These are phyloP conservation scores for Fusarium lateritium DNA, from an alignment of 2,329 filamentous ascomycete genomes.

Conservation along the genomic window DNA sequence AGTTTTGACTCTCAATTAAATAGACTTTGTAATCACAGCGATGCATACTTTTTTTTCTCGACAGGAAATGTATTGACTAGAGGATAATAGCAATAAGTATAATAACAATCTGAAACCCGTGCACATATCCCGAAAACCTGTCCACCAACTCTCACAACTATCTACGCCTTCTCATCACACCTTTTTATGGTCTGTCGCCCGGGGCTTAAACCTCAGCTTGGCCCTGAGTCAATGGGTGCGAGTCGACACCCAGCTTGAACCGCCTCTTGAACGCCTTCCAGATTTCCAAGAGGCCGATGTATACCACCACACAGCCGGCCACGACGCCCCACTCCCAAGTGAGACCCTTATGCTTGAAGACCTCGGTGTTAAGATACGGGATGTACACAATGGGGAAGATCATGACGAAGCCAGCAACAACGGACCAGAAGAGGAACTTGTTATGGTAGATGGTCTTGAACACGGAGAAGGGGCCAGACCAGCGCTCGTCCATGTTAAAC, in stretches of 20 bases:
- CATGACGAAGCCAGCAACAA: constrained; percentile 71
- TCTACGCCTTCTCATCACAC: not conserved
- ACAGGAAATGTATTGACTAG: constrained; percentile 50
- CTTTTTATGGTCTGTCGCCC: not conserved
- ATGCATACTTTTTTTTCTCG: constrained; percentile 31
- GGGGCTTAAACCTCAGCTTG: constrained; percentile 39
- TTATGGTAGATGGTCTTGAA: constrained; percentile 77
- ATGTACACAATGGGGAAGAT: constrained; percentile 78
- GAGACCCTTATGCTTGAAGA: constrained; percentile 79
- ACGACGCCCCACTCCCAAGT: constrained; percentile 82
- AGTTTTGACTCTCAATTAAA: constrained; percentile 27
- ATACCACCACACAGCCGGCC: constrained; percentile 69
- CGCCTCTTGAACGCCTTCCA: constrained; percentile 79
- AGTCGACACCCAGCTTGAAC: constrained; percentile 55
- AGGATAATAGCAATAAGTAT: constrained; percentile 51
- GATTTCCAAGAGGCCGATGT: constrained; percentile 73
- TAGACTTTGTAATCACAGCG: constrained; percentile 45
- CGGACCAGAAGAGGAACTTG: constrained; percentile 76
- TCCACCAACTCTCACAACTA: constrained; percentile 33
- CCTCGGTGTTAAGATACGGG: constrained; percentile 73
- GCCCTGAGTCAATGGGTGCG: constrained; percentile 35
- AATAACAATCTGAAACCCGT: constrained; percentile 48
- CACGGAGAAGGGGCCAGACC: constrained; percentile 64
- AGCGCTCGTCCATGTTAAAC: constrained; percentile 74
- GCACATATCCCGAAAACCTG: constrained; percentile 52